Conservation (phyloP, 345 rosid genomes). For the Crucihimalaya himalaica region DNA sequence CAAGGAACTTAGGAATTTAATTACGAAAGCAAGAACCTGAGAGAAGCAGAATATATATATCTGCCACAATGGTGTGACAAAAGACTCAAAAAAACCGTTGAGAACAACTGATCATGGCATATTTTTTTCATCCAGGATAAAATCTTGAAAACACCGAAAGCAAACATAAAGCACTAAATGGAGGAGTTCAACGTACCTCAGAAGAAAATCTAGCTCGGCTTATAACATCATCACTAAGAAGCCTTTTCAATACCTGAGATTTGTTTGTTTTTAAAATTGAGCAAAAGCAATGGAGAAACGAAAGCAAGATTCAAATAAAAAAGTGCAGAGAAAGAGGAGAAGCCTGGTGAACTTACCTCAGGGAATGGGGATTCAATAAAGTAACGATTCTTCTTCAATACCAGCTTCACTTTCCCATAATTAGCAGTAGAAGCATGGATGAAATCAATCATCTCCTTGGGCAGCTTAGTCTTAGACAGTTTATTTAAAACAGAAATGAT, state of each 20-base stretch:
- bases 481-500: constrained; percentile 81
- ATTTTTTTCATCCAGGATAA: neutral
- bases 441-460: constrained; percentile 86
- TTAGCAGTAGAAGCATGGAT: constrained; percentile 87
- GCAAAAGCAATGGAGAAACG: neutral
- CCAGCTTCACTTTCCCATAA: constrained; percentile 97
- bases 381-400: constrained; percentile 88
- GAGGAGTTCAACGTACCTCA: constrained; percentile 61
- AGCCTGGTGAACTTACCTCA: constrained; percentile 53
- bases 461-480: constrained; percentile 89
- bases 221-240: constrained; percentile 75
- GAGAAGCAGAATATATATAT: neutral
- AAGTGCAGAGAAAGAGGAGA: constrained; percentile 23
- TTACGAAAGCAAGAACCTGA: constrained; percentile 1
- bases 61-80: constrained; percentile 8
- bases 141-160: neutral
- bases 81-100: neutral
- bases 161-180: neutral
- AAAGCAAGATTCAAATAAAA: too few relatives aligned
- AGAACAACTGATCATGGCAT: neutral
- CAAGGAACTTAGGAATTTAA: neutral
- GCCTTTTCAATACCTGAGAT: constrained; percentile 73
- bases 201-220: constrained; percentile 60
- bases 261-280: neutral
- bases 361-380: constrained; percentile 93